Conservation (phyloP, 345 rosid genomes). For the Litchi chinensis region DNA sequence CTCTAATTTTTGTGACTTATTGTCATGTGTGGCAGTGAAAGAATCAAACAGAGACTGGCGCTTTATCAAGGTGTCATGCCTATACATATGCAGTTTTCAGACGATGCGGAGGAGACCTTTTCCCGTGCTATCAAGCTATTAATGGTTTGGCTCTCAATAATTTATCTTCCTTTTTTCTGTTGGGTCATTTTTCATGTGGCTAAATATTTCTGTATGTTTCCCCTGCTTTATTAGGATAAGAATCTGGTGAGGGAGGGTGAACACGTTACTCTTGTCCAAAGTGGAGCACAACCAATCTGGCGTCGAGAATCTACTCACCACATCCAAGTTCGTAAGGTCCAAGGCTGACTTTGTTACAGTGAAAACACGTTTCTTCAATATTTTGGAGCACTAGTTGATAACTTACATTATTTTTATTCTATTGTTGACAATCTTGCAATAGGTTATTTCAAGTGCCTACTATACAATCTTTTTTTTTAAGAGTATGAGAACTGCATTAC, state of each 20-base stretch:
- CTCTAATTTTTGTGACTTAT: conserved; percentile 1
- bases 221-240: conserved; percentile 57
- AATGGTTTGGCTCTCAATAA: conserved; percentile 45
- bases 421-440: conserved; percentile 6
- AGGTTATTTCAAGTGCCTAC: conserved; percentile 1
- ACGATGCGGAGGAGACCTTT: conserved; percentile 90
- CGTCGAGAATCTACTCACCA: conserved; percentile 90
- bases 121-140: conserved; percentile 68
- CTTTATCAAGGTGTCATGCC: conserved; percentile 95
- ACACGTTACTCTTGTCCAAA: conserved; percentile 84
- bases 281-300: conserved; percentile 97
- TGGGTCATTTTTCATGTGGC: conserved; percentile 11
- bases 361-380: conserved; percentile 13
- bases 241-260: conserved; percentile 68
- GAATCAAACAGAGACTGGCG: conserved; percentile 85
- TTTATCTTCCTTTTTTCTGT: background rate
- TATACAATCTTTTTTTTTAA: background rate
- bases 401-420: background rate
- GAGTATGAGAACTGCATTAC: background rate
- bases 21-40: conserved; percentile 51
- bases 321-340: conserved; percentile 87
- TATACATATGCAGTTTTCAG: conserved; percentile 78
- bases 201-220: conserved; percentile 7
- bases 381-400: conserved; percentile 20
- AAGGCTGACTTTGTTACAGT: conserved; percentile 42